Evolutionary conservation across 73 alveolate genomes (phyloP).

Genomic region (Breviolum minutum): DNA sequence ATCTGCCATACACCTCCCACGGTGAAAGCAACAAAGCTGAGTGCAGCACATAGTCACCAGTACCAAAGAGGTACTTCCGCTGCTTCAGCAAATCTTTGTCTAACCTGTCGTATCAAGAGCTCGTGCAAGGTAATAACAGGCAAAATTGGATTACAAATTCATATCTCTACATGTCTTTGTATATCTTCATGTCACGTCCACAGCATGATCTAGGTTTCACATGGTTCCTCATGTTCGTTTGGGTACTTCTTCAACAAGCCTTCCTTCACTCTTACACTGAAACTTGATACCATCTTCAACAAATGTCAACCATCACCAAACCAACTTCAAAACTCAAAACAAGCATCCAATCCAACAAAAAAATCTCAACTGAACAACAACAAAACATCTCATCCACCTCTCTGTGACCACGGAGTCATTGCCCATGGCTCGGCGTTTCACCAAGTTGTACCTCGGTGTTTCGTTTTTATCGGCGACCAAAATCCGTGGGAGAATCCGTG

Average conservation of each 20-base stretch:
- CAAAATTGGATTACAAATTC: too few species aligned
- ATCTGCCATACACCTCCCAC: background rate
- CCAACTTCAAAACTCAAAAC: background rate
- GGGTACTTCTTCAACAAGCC: too few species aligned
- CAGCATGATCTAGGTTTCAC: too few species aligned
- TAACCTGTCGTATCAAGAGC: background rate
- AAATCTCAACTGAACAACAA: too few species aligned
- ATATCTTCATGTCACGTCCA: too few species aligned
- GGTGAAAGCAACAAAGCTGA: background rate
- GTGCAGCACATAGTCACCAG: constrained; percentile 14
- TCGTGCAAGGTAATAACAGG: background rate
- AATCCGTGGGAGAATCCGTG: background rate
- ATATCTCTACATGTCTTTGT: too few species aligned
- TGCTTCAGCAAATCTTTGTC: constrained; percentile 55
- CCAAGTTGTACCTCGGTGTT: constrained; percentile 45
- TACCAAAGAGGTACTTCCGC: constrained; percentile 69
- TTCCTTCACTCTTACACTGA: background rate
- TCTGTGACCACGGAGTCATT: constrained; percentile 45
- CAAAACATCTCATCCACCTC: background rate
- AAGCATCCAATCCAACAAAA: background rate
- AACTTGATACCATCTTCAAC: too few species aligned
- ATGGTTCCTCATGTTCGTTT: too few species aligned
- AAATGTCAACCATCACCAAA: too few species aligned
- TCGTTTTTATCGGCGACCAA: background rate
- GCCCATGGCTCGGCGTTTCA: constrained; percentile 87